These are phyloP conservation scores for Adansonia gregorii DNA, from an alignment of 441 rosid species.

Conservation along the genomic window DNA sequence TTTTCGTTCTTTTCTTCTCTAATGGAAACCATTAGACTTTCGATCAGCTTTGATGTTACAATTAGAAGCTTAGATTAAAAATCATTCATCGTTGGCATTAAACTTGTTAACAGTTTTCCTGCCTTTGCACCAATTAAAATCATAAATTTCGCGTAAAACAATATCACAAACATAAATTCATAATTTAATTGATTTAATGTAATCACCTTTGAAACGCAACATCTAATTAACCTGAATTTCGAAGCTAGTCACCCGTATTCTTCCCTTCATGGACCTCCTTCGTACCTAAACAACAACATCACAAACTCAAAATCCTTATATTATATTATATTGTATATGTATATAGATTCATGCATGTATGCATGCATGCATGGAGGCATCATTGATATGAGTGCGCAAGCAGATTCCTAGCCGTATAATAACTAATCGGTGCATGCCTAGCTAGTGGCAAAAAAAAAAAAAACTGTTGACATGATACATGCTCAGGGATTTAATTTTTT, in stretches of 20 bases:
- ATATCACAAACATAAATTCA: not conserved
- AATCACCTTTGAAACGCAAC: too few species aligned
- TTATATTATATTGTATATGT: too few species aligned
- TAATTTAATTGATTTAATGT: too few species aligned
- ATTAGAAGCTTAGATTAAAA: not conserved
- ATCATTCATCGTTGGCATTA: not conserved
- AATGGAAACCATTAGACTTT: not conserved
- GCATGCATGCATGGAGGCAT: not conserved
- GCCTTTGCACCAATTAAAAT: not conserved
- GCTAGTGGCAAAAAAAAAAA: not conserved
- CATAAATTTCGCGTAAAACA: not conserved
- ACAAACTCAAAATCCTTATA: too few species aligned
- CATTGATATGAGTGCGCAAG: not conserved
- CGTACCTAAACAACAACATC: too few species aligned
- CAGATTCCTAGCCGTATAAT: not conserved
- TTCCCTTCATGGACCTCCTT: too few species aligned
- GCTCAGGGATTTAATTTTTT: too few species aligned
- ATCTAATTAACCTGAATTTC: too few species aligned
- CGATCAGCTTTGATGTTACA: not conserved
- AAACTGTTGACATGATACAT: too few species aligned
- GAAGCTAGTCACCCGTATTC: too few species aligned
- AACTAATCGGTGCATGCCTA: not conserved
- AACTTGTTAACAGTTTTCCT: not conserved
- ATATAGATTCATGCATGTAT: not conserved
- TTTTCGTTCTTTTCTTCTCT: conserved; percentile 13